Base-by-base conservation (phyloP, 306 rosid species). In the Psophocarpus tetragonolobus region DNA sequence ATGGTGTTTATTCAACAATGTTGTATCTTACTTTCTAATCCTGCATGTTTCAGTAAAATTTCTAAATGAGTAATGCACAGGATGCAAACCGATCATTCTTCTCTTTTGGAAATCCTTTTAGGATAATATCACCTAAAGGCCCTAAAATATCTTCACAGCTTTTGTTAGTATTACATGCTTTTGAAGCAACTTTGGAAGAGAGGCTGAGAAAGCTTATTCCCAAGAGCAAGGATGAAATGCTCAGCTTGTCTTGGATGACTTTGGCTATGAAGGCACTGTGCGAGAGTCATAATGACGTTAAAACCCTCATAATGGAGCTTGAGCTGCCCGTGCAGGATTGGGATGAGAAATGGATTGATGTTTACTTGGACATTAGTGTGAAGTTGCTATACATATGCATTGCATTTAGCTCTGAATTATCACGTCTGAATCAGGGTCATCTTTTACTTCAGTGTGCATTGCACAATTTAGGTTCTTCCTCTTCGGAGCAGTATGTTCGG, bases 291-390 rank as follows among this genome's bases (percentile, higher is more conserved):
- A 86, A 79, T 50, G 93, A 88, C 73, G 84, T 94, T 26, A 92
- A 89, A 83, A 60, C 76, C 26, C 90, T 94, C 61, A 80, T 91
- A 71, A n/a, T 78, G 36, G 88, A 87, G 33, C 92, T 94, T 36
- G 93, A 86, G 56, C 89, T 92, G 11, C 97, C 98, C 0, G 86
- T 90, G 7, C 69, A 66, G 68, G 87, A 88, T 50, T 94, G 98
- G 98, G 97, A 92, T 64, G 97, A 92, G 85, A 87, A 90, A 53
- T 94, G 98, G 98, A 84, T 92, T 73, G 97, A 94, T 70, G 89
- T 88, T 54, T 94, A 94, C 89, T 87, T 94, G 79, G 97, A 90
- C 81, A 78, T 92, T 60, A 94, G 97, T 84, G 91, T 90, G 57
- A 94, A 92, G 81, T 83, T 94, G 81, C 97, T 94, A 1, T 97